Conservation (phyloP, 164 flowering plant species). For the Dillenia suffruticosa region DNA sequence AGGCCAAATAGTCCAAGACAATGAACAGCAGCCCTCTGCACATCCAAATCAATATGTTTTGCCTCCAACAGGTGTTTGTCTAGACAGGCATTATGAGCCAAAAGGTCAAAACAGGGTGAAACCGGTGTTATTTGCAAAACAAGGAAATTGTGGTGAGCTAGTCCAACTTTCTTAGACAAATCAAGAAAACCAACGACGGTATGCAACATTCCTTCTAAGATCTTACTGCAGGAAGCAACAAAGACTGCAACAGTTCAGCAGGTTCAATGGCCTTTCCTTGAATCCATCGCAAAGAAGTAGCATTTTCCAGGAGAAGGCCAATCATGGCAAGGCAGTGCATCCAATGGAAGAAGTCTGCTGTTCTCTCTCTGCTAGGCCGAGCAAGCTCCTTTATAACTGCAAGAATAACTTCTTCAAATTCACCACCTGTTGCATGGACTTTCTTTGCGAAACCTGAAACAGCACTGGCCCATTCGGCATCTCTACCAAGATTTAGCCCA, state of each 20-base stretch:
- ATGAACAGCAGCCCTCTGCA: slow-evolving; percentile 77
- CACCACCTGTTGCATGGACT: slow-evolving; percentile 81
- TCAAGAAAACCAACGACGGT: not conserved
- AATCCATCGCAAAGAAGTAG: slow-evolving; percentile 43
- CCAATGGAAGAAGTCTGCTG: slow-evolving; percentile 91
- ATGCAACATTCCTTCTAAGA: not conserved
- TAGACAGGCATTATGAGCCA: too few species aligned
- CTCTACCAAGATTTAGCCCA: slow-evolving; percentile 96
- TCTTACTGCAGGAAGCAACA: slow-evolving; percentile 89
- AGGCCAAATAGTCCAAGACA: slow-evolving; percentile 95
- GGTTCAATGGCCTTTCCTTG: slow-evolving; percentile 57
- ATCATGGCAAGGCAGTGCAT: slow-evolving; percentile 87
- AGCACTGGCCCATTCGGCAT: slow-evolving; percentile 81
- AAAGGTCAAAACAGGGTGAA: too few species aligned
- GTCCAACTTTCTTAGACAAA: not conserved
- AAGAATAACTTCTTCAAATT: slow-evolving; percentile 77
- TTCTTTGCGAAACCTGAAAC: slow-evolving; percentile 65
- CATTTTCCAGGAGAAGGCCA: slow-evolving; percentile 70
- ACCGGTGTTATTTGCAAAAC: too few species aligned
- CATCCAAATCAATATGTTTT: slow-evolving; percentile 80
- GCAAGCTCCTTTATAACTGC: slow-evolving; percentile 76
- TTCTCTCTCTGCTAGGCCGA: slow-evolving; percentile 87
- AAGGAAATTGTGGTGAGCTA: too few species aligned
- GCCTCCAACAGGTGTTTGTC: slow-evolving; percentile 49
- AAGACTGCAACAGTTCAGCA: slow-evolving; percentile 59